Evolutionary conservation across 345 rosid genomes (phyloP), one percentile per base, ranked within the genome.

Genomic region (Arabidopsis suecica): DNA sequence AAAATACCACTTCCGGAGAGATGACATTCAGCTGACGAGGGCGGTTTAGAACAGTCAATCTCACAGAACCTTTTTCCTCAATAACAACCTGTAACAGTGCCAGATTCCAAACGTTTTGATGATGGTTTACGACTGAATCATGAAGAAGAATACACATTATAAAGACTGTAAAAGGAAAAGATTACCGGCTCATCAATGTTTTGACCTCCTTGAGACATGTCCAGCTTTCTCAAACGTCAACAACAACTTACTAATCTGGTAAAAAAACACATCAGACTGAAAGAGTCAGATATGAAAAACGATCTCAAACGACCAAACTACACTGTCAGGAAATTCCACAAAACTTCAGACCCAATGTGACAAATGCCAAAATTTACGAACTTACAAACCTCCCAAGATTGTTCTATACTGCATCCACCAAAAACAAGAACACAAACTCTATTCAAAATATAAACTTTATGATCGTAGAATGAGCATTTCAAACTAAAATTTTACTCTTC

Each of bases 21-120:
- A 93, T 93, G 75, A 88, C 90, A 84, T 93, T 93, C 71, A 91
- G 73, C 50, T 89, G 96, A 60, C 96, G 93, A 63, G 98, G 96
- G 30, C 88, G 84, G 84, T 93, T 93, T 77, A 93, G 81, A 38
- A 88, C 91, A 77, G 86, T 73, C 79, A 88, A 7, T 72, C 91
- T 81, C 40, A 84, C 90, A 62, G 45, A 69, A 47, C 80, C 88
- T 66, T 83, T 58, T 68, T 87, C 94, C 73, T 93, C 90, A 55
- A 91, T 73, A 83, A 93, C 88, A 83, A 88, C 95, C 98, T 93
- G 72, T 42, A 51, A 25, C n/a, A 75, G 65, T 14, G 42, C 10
- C 59, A 45, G 20, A 44, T 36, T 7, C 32, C 51, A 4, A 28
- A 53, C 10, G 50, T 34, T 51, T 9, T 37, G 50, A 14, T 9